Evolutionary conservation across 192 early-diverging fungal species (phyloP), one percentile per base, ranked within the genome.

Genomic region (Umbelopsis ramanniana): DNA sequence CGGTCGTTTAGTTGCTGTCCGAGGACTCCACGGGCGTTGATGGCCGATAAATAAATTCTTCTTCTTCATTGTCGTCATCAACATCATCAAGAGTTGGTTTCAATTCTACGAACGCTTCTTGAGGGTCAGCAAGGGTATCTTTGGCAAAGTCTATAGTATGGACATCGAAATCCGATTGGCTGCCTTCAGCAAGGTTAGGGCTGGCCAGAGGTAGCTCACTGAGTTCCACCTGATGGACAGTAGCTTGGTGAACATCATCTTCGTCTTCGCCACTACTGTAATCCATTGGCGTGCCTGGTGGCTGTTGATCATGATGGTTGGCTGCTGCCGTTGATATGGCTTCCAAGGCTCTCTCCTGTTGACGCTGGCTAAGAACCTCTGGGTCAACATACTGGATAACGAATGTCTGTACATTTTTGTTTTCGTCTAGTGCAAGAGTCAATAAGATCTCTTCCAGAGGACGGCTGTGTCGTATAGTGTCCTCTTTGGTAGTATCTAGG

Each of bases 201-300:
- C 69, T 71, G 10, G 72, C 67, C 46, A 71, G 53, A 9, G 66
- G 52, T 50, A 46, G 48, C 24, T 76, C 76, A 33, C 67, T 73
- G 33, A 67, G 52, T 40, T 72, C 67, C 45, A 68, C 73, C 15
- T 67, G 52, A 9, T 53, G 50, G 50, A 38, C 33, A 9, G 8
- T 7, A 23, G 46, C 19, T 43, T 26, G 19, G 11, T 60, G 40
- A 23, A 45, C 68, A 10, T 69, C 68, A 45, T 72, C 53, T 6
- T 43, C 71, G 19, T 72, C 54, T 23, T 72, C 71, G 4, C 54
- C 52, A 70, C 54, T 76, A 71, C 24, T 77, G 69, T 26, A 82
- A 22, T 48, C 81, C 78, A 71, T 82, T 72, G 23, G 77, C 46
- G 68, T 82, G 72, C 66, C 76, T 29, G 15, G 73, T 70, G 29